A percentile compares a stretch with the other conserved stretches of the same genome.
phyloP scores from a whole-genome alignment of 1,284 basidiomycete species.

The Melampsora larici-populina region DNA sequence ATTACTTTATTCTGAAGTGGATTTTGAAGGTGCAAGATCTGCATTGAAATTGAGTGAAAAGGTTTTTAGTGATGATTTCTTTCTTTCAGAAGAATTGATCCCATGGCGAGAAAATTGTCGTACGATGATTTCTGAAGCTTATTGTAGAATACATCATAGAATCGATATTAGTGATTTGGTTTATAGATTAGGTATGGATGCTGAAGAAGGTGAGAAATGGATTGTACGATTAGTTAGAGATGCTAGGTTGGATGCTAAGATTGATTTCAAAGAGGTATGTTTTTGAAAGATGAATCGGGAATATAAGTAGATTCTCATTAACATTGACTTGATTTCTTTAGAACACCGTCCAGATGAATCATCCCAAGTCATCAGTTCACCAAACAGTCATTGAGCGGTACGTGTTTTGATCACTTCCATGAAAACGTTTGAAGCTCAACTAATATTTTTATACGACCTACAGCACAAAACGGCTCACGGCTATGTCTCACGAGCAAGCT shows the following conservation, averaged over 20 bases:
- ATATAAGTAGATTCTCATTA: background rate
- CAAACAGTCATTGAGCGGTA: conserved; percentile 92
- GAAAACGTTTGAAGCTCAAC: conserved; percentile 83
- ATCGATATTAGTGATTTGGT: conserved; percentile 96
- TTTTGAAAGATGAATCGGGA: background rate
- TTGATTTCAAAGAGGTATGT: conserved; percentile 75
- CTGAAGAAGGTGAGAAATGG: conserved; percentile 97
- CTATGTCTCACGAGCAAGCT: conserved; percentile 37
- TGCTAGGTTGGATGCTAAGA: conserved; percentile 94
- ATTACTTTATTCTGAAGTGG: conserved; percentile 88
- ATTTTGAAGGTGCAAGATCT: conserved; percentile 82
- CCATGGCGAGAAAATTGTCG: conserved; percentile 95
- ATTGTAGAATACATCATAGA: conserved; percentile 92
- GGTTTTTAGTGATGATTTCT: conserved; percentile 88
- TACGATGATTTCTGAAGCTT: conserved; percentile 91
- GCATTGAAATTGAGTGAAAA: conserved; percentile 74
- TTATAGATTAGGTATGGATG: conserved; percentile 81
- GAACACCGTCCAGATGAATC: conserved; percentile 94
- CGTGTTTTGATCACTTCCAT: conserved; percentile 67
- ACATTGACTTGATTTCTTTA: background rate
- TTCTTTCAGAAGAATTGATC: conserved; percentile 80
- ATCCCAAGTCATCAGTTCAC: conserved; percentile 82
- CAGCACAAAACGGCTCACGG: conserved; percentile 38
- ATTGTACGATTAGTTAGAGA: conserved; percentile 97
- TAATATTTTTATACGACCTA: conserved; percentile 64